Percentiles rank a stretch among this genome's conserved stretches.
phyloP scores from a whole-genome alignment of 2,329 filamentous ascomycete species.

The Aspergillus fumigatiaffinis region DNA sequence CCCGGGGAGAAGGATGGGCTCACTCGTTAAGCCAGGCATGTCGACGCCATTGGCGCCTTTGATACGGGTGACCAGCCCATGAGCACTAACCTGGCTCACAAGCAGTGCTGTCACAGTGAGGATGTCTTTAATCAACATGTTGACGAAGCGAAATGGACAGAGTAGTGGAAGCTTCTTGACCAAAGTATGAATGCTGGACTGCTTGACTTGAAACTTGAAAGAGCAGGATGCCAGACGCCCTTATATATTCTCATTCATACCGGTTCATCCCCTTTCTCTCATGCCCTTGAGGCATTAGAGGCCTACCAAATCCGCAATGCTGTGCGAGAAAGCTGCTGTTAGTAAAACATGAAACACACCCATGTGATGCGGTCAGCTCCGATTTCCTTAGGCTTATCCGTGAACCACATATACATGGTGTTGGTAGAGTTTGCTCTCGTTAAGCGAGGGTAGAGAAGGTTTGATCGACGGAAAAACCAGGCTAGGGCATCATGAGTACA shows the following conservation, averaged over 20 bases:
- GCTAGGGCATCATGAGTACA: background rate
- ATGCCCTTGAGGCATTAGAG: background rate
- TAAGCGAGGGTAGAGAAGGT: too few species aligned
- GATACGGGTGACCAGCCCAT: conserved; percentile 56
- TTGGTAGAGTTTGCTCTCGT: too few species aligned
- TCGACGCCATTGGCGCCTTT: conserved; percentile 58
- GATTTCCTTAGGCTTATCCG: background rate
- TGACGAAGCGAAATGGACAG: background rate
- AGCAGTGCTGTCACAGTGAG: conserved; percentile 1
- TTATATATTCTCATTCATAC: background rate
- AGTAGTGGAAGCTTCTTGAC: background rate
- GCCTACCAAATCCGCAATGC: background rate
- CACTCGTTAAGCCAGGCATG: conserved; percentile 59
- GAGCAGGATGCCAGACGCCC: background rate
- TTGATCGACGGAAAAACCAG: too few species aligned
- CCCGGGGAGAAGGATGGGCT: conserved; percentile 6
- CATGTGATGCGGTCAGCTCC: background rate
- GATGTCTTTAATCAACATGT: background rate
- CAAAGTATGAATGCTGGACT: background rate
- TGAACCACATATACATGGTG: too few species aligned
- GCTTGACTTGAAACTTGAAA: background rate
- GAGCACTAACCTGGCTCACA: conserved; percentile 47
- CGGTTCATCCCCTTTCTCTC: background rate
- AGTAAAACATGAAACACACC: background rate
- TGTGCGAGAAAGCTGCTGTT: background rate